Base-by-base conservation (phyloP, 2,329 filamentous ascomycete species). In the Sphaerostilbella broomeana region DNA sequence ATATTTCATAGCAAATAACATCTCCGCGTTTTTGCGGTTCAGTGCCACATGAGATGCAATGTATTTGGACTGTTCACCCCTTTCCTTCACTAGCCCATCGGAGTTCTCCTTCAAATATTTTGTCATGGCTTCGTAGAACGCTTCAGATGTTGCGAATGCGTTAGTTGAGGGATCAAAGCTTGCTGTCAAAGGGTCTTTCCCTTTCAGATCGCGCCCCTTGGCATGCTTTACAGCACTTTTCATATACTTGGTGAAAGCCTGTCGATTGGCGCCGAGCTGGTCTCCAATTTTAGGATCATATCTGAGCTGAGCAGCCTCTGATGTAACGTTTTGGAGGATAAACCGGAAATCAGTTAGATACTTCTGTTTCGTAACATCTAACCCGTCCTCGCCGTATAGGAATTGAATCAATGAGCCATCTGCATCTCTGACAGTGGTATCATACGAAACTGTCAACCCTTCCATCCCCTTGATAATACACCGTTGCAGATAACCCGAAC, bases 391-490 rank as follows among this genome's bases (percentile, higher is more conserved):
- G 44, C 92, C 92, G 57, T 97, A 98, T 21, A 98, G 63, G 63
- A 98, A 97, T 58, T 98, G 92, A 3, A 98, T 75, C 54, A 98
- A 75, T 3, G 84, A 86, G 17, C 94, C 94, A 59, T 98, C 94
- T 1, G 90, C 82, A 54, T 98, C 90, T 47, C 92, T 80, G 12
- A 98, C 92, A 1, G 89, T 94, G 7, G 83, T 89, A 56, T 98
- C 92, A 59, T 98, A 97, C 45, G 89, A 81, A 2, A 94, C 88
- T 53, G 81, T 84, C 29, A 97, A 72, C 4, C 92, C 92, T 63
- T 98, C 92, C 84, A 98, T 94, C 46, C 92, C 92, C 68, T 98
- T 98, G 68, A 98, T 94, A 47, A 98, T 74, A 73, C 92, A 98
- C 58, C 94, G 77, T 60, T 98, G 92, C 36, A 98, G 71, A 58